Percentiles rank a stretch among this genome's conserved stretches.
These are phyloP conservation scores for Ceriops zippeliana DNA, from an alignment of 345 rosid species.

Conservation along the genomic window DNA sequence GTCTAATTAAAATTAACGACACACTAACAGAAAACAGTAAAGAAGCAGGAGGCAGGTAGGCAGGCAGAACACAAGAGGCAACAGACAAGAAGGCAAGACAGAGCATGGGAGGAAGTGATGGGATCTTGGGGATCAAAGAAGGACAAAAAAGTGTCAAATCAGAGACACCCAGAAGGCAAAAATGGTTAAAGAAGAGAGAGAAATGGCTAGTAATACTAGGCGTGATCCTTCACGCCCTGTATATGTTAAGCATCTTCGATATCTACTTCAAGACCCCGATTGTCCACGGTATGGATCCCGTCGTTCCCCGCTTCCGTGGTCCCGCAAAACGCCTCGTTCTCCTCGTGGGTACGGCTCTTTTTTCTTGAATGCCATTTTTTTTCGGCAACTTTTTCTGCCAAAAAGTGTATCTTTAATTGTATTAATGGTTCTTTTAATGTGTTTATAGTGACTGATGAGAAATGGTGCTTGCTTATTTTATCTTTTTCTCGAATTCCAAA, in stretches of 20 bases:
- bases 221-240: slow-evolving; percentile 76
- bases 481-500: not conserved
- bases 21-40: not conserved
- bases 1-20: too few relatives aligned
- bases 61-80: not conserved
- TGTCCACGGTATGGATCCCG: slow-evolving; percentile 93
- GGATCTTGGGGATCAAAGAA: slow-evolving; percentile 66
- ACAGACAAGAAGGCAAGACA: not conserved
- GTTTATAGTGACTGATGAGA: not conserved
- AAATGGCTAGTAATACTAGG: slow-evolving; percentile 78
- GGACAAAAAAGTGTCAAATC: slow-evolving; percentile 25
- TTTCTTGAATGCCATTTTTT: not conserved
- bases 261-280: slow-evolving; percentile 96
- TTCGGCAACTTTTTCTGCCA: not conserved
- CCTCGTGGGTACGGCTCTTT: slow-evolving; percentile 51
- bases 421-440: not conserved
- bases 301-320: slow-evolving; percentile 61
- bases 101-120: slow-evolving; percentile 47
- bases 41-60: not conserved
- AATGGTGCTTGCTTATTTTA: not conserved
- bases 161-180: slow-evolving; percentile 24
- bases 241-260: slow-evolving; percentile 94
- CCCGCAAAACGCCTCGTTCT: slow-evolving; percentile 94
- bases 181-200: slow-evolving; percentile 68
- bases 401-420: not conserved